Evolutionary conservation across 2,329 filamentous ascomycete species (phyloP).

Genomic region (Penicillium sp.): DNA sequence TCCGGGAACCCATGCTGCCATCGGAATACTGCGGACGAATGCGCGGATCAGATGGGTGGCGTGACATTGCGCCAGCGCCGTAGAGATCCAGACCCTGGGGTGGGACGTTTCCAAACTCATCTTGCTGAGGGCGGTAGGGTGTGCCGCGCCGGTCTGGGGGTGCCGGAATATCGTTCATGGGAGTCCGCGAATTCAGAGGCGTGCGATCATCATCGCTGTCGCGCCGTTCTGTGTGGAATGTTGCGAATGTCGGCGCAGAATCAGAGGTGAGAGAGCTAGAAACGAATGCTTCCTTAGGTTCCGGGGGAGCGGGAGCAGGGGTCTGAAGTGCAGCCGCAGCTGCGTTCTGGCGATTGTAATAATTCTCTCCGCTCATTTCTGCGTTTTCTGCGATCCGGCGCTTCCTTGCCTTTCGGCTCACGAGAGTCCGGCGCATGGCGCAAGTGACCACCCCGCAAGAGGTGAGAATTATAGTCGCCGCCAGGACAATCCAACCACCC

Average conservation of each 20-base stretch:
- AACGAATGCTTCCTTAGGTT: conserved; percentile 57
- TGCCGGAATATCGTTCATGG: conserved; percentile 28
- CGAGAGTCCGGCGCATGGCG: conserved; percentile 87
- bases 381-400: conserved; percentile 88
- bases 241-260: conserved; percentile 48
- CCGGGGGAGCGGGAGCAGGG: conserved; percentile 25
- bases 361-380: conserved; percentile 95
- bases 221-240: conserved; percentile 35
- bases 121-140: conserved; percentile 33
- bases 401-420: conserved; percentile 88
- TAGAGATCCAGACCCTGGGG: conserved; percentile 32
- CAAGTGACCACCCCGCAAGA: conserved; percentile 82
- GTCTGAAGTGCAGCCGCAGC: conserved; percentile 30
- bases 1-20: conserved; percentile 43
- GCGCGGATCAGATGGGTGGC: conserved; percentile 42
- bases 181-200: conserved; percentile 36
- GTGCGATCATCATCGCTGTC: conserved; percentile 42
- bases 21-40: conserved; percentile 49
- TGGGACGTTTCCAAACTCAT: conserved; percentile 42
- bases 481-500: conserved; percentile 91
- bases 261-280: conserved; percentile 54
- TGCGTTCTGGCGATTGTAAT: conserved; percentile 63
- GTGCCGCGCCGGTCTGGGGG: conserved; percentile 30
- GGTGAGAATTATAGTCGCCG: conserved; percentile 78
- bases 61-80: conserved; percentile 33